A percentile compares a stretch with the other conserved stretches of the same genome.
Conservation (phyloP, 306 rosid genomes). For the Vigna trinervia region DNA sequence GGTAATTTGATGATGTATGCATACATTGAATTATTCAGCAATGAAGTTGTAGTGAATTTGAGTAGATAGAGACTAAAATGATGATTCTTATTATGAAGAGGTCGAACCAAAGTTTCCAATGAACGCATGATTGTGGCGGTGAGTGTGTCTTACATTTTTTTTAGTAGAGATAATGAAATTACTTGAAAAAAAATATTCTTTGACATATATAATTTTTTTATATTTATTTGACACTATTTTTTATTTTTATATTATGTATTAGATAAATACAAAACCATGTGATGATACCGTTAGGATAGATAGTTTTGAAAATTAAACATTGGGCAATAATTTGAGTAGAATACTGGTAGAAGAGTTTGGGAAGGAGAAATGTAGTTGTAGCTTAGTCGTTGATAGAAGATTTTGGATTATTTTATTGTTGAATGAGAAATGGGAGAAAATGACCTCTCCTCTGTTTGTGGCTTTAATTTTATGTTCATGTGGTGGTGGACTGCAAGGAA, state of each 20-base stretch:
- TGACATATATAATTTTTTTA: too few relatives aligned
- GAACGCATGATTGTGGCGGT: not conserved
- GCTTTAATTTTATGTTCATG: slow-evolving; percentile 13
- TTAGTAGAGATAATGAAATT: not conserved
- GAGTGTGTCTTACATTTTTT: not conserved
- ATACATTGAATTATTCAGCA: not conserved
- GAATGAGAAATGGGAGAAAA: slow-evolving; percentile 48
- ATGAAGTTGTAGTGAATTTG: not conserved
- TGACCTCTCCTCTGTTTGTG: slow-evolving; percentile 48
- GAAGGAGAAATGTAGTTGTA: not conserved
- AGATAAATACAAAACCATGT: too few relatives aligned
- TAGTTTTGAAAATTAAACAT: not conserved
- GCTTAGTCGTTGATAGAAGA: not conserved
- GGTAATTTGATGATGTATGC: not conserved
- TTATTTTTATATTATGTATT: too few relatives aligned
- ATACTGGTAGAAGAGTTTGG: not conserved
- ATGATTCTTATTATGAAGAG: not conserved
- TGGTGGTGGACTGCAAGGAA: slow-evolving; percentile 51
- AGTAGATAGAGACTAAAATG: not conserved
- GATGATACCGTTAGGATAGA: not conserved
- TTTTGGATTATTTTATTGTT: slow-evolving; percentile 37
- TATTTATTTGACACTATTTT: too few relatives aligned
- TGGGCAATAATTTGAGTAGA: not conserved
- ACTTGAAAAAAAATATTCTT: not conserved
- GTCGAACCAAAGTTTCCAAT: not conserved